These are phyloP conservation scores for Pichia heedii DNA, from an alignment of 805 yeast species.

Conservation along the genomic window DNA sequence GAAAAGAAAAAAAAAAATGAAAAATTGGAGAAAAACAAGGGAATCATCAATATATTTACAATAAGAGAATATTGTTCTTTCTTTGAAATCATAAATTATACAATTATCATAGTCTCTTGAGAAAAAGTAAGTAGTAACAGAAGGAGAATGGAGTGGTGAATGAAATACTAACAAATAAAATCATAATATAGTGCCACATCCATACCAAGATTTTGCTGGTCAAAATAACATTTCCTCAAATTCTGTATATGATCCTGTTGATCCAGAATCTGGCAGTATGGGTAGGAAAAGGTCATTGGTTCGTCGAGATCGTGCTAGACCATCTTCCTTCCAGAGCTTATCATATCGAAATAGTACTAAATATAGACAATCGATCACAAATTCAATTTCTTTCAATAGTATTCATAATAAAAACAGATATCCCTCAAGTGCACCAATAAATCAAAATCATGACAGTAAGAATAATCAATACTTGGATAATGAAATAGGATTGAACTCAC, in stretches of 20 bases:
- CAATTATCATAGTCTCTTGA: too few species aligned
- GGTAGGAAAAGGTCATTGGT: slow-evolving; percentile 63
- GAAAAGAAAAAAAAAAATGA: too few species aligned
- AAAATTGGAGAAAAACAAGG: too few species aligned
- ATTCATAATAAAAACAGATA: background rate
- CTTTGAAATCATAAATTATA: too few species aligned
- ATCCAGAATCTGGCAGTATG: slow-evolving; percentile 29
- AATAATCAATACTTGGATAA: background rate
- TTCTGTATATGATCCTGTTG: slow-evolving; percentile 7
- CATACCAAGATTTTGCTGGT: slow-evolving; percentile 9
- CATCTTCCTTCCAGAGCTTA: slow-evolving; percentile 5
- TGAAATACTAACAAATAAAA: background rate
- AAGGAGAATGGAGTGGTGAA: too few species aligned
- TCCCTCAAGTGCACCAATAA: background rate
- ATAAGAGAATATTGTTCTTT: too few species aligned
- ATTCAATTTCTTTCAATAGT: background rate
- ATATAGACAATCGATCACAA: background rate
- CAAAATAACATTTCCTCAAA: background rate
- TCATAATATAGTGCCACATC: slow-evolving; percentile 8
- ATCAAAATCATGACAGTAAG: background rate
- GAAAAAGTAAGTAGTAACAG: too few species aligned
- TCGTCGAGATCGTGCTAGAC: slow-evolving; percentile 67
- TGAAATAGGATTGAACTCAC: background rate
- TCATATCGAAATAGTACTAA: slow-evolving; percentile 4
- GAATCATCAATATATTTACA: too few species aligned